Base-by-base conservation (phyloP, 2,329 filamentous ascomycete species). In the Paracamarosporium sp. region DNA sequence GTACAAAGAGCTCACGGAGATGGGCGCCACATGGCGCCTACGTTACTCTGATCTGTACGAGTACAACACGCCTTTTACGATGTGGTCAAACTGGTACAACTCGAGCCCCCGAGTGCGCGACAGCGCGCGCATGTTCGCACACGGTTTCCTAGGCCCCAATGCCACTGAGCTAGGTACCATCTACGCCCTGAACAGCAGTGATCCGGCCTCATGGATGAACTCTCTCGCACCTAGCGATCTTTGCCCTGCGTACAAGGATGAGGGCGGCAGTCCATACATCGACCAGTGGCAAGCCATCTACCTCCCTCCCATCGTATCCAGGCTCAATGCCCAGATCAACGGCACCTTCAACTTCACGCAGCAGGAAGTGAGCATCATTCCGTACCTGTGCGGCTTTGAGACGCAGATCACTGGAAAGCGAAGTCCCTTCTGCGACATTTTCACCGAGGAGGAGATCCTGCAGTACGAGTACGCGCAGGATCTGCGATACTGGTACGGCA, bases 341-440 rank as follows among this genome's bases (percentile, higher is more conserved):
- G 86, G 87, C 1, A 78, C 81, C 36, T 80, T 90, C 31, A 82
- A 81, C 1, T 79, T 90, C 31, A 81, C 79, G 0, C 75, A 81
- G 30, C 75, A 72, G 1, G 86, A 90, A 56, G 77, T 88, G 40
- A 78, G 76, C 7, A 81, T 83, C 43, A 86, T 90, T 48, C 87
- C 87, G 0, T 90, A 90, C 64, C 79, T 90, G n/a, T 91, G 88
- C 64, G 88, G 87, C 4, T 91, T 89, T 57, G 88, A 91, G 66
- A 86, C 83, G 3, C 88, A 90, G 65, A 89, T 90, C 61, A 86
- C 81, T 0, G 88, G 88, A 1, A 76, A 75, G 1, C 64, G 59
- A 15, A 89, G 86, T 4, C 85, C 87, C 0, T 90, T 85, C 78
- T 90, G 88, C 69, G 77, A 78, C 50, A 79, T 88, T 15, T 87